Percentiles rank a stretch among this genome's conserved stretches.
Conservation (phyloP, 192 early-diverging fungal genomes). For the Linnemannia schmuckeri region DNA sequence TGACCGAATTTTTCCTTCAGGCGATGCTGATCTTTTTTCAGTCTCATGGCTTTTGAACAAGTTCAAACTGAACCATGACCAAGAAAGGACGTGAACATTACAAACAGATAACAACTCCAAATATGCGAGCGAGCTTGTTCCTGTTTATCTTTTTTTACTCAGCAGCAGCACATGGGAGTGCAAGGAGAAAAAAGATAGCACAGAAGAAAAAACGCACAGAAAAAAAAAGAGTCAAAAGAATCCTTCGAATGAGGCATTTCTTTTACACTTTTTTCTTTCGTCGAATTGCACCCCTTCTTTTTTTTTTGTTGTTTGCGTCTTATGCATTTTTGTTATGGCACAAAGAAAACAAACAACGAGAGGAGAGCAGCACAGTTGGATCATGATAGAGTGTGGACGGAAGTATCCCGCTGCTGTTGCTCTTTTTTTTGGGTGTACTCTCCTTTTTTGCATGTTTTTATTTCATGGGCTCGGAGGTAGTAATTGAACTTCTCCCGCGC, state of each 20-base stretch:
- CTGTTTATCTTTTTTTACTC: neutral
- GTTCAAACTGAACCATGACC: neutral
- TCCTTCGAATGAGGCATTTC: conserved; percentile 23
- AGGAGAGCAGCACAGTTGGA: neutral
- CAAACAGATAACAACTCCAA: neutral
- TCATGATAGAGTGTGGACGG: neutral
- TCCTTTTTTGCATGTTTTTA: too few species aligned
- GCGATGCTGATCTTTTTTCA: too few species aligned
- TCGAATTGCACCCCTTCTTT: neutral
- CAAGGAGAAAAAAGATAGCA: neutral
- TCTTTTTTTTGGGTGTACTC: too few species aligned
- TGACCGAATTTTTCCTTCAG: neutral
- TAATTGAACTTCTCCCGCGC: too few species aligned
- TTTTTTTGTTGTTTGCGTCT: neutral
- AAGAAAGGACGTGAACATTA: neutral
- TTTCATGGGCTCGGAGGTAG: too few species aligned
- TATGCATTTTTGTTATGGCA: neutral
- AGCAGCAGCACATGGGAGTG: neutral
- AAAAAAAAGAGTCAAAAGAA: neutral
- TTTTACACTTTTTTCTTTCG: conserved; percentile 1
- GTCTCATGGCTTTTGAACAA: too few species aligned
- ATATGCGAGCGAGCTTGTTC: conserved; percentile 1
- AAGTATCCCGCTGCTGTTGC: too few species aligned
- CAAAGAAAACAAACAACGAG: neutral
- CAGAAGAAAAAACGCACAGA: neutral